phyloP scores from a whole-genome alignment of 169 alveolate genomes.

The Cryptosporidium sp. region DNA sequence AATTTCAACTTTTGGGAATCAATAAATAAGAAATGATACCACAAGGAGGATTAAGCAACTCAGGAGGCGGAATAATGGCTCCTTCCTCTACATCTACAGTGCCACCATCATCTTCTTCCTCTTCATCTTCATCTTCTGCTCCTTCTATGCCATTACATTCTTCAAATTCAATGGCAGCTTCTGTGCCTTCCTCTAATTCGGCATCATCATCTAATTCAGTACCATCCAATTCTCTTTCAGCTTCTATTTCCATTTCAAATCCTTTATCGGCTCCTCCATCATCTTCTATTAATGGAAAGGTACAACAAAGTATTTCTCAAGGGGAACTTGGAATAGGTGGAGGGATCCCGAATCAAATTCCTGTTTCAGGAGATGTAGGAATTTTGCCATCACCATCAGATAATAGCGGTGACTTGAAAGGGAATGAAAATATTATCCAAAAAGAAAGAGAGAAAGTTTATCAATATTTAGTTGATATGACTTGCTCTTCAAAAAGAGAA shows the following conservation, averaged over 20 bases:
- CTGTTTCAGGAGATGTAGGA: constrained; percentile 15
- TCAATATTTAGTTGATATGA: constrained; percentile 90
- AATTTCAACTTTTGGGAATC: background rate
- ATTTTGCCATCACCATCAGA: background rate
- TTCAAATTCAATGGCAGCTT: background rate
- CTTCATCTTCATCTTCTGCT: background rate
- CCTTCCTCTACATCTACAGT: background rate
- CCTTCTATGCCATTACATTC: background rate
- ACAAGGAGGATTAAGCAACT: constrained; percentile 13
- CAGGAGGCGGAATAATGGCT: constrained; percentile 1
- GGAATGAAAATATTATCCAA: constrained; percentile 10
- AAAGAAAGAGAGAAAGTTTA: constrained; percentile 81
- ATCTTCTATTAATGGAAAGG: constrained; percentile 3
- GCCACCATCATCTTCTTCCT: background rate
- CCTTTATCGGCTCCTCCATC: background rate
- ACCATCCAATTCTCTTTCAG: background rate
- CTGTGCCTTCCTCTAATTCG: background rate
- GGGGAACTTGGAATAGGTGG: constrained; percentile 14
- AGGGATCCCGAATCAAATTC: background rate
- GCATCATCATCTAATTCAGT: background rate
- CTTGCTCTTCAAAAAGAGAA: constrained; percentile 95
- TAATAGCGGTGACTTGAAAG: background rate
- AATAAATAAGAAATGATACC: constrained; percentile 5
- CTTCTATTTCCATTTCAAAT: background rate
- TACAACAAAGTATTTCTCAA: constrained; percentile 21